These are phyloP conservation scores for Diplodia corticola DNA, from an alignment of 2,329 filamentous ascomycete genomes.

Conservation along the genomic window DNA sequence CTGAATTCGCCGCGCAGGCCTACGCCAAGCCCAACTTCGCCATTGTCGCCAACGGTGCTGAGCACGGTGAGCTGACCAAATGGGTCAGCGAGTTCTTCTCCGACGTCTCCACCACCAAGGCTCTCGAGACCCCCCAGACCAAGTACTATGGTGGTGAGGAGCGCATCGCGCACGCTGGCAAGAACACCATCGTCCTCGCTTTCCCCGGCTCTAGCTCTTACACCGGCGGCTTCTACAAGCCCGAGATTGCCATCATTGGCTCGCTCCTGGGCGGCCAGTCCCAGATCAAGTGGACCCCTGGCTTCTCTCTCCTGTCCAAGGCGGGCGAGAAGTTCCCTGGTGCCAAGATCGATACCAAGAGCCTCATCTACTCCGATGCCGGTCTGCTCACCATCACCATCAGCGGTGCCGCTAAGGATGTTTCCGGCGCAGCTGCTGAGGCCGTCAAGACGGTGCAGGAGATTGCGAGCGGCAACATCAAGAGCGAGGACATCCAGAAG, in stretches of 20 bases:
- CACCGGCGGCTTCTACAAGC: constrained; percentile 74
- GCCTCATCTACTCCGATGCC: constrained; percentile 88
- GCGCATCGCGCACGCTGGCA: constrained; percentile 72
- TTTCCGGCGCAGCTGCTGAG: constrained; percentile 72
- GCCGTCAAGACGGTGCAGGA: constrained; percentile 80
- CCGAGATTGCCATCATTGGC: constrained; percentile 83
- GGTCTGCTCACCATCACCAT: constrained; percentile 85
- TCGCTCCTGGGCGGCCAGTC: constrained; percentile 88
- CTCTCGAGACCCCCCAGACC: constrained; percentile 62
- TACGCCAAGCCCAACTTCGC: constrained; percentile 91
- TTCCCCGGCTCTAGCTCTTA: constrained; percentile 87
- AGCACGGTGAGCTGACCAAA: constrained; percentile 73
- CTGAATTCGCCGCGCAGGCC: constrained; percentile 72
- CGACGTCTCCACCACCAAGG: constrained; percentile 57
- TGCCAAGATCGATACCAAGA: constrained; percentile 70
- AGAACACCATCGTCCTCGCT: constrained; percentile 83
- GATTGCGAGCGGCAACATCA: constrained; percentile 72
- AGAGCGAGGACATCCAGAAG: constrained; percentile 86
- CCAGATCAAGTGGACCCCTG: constrained; percentile 91
- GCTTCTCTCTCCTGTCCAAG: constrained; percentile 88
- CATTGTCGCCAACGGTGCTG: constrained; percentile 84
- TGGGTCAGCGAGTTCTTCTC: constrained; percentile 95
- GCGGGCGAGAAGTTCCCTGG: constrained; percentile 66
- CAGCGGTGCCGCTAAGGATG: constrained; percentile 69
- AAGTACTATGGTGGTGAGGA: constrained; percentile 97